Evolutionary conservation across 768 basidiomycete genomes (phyloP), one percentile per base, ranked within the genome.

Genomic region (Leccinum imitatum): DNA sequence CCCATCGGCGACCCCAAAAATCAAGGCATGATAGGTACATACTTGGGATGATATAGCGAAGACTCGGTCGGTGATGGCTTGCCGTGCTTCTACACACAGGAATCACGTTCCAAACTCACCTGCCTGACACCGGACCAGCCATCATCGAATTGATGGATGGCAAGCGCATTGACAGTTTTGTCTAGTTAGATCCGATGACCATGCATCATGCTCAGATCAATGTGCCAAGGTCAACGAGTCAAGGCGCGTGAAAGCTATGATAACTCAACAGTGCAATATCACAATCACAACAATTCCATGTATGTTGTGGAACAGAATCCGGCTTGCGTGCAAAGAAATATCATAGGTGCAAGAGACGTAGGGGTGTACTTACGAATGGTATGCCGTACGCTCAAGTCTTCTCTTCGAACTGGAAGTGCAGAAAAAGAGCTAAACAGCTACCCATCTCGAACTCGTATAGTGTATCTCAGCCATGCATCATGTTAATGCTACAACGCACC

Each of bases 401-500:
- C 67, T 60, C 63, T 64, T 64, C 39, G 39, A 35, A 63, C 57
- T 48, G 53, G 52, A 57, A 56, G 58, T 50, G 60, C 61, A 61
- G 39, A 68, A 66, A 50, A 59, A 67, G 3, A 59, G 53, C 53
- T 30, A 59, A 59, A 67, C 56, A 57, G 63, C 67, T 60, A 67
- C 57, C 68, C 63, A 63, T 58, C 67, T 65, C 64, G 67, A 73
- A 71, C 69, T 67, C 71, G 17, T 77, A 74, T 73, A 76, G 17
- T 77, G 74, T 73, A 76, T 74, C 81, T 82, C 72, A 82, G 71
- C 65, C 59, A 60, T 27, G 64, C 65, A 64, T 53, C 62, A 69
- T 68, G 68, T 77, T 75, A 79, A 78, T 78, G 75, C 83, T 80
- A 78, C 76, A 81, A 85, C 84, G 84, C 82, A 85, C 84, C 84